Base-by-base conservation (phyloP, 352 stramenopile genomes). In the Phytophthora pistaciae region DNA sequence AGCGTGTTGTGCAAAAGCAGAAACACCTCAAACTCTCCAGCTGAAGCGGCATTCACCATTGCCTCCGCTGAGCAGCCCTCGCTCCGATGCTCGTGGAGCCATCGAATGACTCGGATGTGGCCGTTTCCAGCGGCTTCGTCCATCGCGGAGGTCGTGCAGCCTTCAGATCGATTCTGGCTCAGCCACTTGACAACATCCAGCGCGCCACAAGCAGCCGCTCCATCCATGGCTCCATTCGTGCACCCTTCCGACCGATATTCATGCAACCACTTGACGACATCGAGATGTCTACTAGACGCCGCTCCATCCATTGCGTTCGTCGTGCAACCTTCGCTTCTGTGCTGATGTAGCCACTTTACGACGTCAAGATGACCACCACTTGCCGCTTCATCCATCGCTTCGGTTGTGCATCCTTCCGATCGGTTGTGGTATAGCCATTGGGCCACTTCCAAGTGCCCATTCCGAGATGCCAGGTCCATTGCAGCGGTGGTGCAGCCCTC, bases 221-320 rank as follows among this genome's bases (percentile, higher is more conserved):
- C n/a, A 16, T 27, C 18, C 46, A 52, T 52, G 11, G 46, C 46
- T 52, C 46, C n/a, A 52, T n/a, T 52, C n/a, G 46, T 52, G 46
- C 20, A 52, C 7, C 46, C 20, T 27, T 52, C n/a, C 42, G 42
- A 21, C 42, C 42, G 42, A 49, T 49, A 7, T n/a, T 49, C 42
- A 49, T 49, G 42, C 18, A 49, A 21, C 42, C 58, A 65, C 11
- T 52, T 42, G 11, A 52, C 60, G 13, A 67, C 25, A 10, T 60
- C 14, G 3, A 60, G 33, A n/a, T 60, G 50, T 18, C 49, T 33
- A 42, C 49, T 16, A 66, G 16, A 33, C 6, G 50, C 60, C 9
- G 60, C 50, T n/a, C 33, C 50, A 33, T 54, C 60, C 46, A 52
- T 52, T 5, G 46, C 46, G 8, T 27, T 27, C 9, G 46, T 52